Evolutionary conservation across 2,329 filamentous ascomycete species (phyloP), one percentile per base, ranked within the genome.

Genomic region (Xylogone sp.): DNA sequence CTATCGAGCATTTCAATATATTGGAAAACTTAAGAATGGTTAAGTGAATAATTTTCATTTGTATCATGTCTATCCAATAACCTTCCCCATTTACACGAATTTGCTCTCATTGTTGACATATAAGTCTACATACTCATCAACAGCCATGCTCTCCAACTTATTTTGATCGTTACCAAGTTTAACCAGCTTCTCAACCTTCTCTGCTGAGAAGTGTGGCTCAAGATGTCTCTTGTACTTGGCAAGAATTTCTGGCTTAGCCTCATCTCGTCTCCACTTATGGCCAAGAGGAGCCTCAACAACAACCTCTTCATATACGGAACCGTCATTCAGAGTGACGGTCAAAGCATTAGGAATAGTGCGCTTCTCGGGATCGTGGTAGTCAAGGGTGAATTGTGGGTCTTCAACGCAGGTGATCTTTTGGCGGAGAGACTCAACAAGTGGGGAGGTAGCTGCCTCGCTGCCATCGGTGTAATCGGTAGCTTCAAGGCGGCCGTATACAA

Each of bases 281-380:
- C 94, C 94, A 42, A 99, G 83, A 52, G 94, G 94, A 53, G 94
- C 93, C 78, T 97, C 92, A 50, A 99, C 88, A 46, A 88, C 87
- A 54, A 95, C 84, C 76, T 99, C 94, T 20, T 93, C 87, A 31
- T 97, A 79, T 9, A 94, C 80, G 45, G 91, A 96, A 64, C 94
- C 94, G 69, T 97, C 93, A 71, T 96, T 94, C 62, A 99, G 81
- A 65, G 87, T 93, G 53, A 99, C 92, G 24, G 92, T 97, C 59
- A 99, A 79, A 8, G 92, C 94, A 76, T 99, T 99, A 71, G 91
- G 90, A 74, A 99, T 99, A 72, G 91, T 97, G 64, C 94, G 90
- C 77, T 95, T 89, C 61, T 81, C 77, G 24, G 94, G 90, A 77
- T 97, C 82, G 70, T 99, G 94, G 84, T 99, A 99, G 73, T 97